A percentile compares a stretch with the other conserved stretches of the same genome.
phyloP scores from a whole-genome alignment of 768 basidiomycete species.

The Lanmaoa pseudosensibilis region DNA sequence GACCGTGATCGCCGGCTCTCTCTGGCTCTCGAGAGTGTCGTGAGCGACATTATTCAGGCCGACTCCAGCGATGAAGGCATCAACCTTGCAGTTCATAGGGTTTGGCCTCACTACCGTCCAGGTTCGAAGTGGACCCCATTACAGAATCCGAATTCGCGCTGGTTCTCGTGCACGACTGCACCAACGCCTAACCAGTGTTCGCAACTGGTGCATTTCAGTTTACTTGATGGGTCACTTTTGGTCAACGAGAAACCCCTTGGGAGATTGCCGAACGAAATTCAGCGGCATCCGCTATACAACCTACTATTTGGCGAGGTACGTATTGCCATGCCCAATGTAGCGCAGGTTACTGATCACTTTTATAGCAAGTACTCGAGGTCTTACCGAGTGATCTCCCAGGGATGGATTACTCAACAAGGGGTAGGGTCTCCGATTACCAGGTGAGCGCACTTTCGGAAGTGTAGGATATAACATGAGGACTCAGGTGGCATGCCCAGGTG shows the following conservation, averaged over 20 bases:
- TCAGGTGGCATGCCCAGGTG: conserved; percentile 15
- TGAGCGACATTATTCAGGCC: conserved; percentile 5
- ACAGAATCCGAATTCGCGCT: conserved; percentile 17
- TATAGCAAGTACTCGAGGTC: conserved; percentile 23
- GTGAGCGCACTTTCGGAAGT: conserved; percentile 6
- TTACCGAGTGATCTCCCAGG: conserved; percentile 27
- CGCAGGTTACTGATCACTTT: neutral
- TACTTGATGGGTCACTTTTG: conserved; percentile 28
- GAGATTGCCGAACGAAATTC: conserved; percentile 21
- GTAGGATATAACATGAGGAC: neutral
- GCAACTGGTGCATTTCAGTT: conserved; percentile 23
- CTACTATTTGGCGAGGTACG: conserved; percentile 24
- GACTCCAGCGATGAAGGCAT: conserved; percentile 11
- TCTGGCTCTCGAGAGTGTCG: conserved; percentile 18
- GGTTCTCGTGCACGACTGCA: conserved; percentile 24
- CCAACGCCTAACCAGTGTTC: conserved; percentile 4
- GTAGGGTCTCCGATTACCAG: conserved; percentile 14
- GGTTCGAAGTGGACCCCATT: conserved; percentile 22
- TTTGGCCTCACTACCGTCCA: conserved; percentile 29
- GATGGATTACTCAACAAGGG: conserved; percentile 28
- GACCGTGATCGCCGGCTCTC: conserved; percentile 35
- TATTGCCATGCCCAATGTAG: neutral
- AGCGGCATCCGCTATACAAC: conserved; percentile 20
- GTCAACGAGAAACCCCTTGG: conserved; percentile 29
- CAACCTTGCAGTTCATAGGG: conserved; percentile 14